Evolutionary conservation across 1,139 yeast genomes (phyloP), one percentile per base, ranked within the genome.

Genomic region (Hansenula anomala): DNA sequence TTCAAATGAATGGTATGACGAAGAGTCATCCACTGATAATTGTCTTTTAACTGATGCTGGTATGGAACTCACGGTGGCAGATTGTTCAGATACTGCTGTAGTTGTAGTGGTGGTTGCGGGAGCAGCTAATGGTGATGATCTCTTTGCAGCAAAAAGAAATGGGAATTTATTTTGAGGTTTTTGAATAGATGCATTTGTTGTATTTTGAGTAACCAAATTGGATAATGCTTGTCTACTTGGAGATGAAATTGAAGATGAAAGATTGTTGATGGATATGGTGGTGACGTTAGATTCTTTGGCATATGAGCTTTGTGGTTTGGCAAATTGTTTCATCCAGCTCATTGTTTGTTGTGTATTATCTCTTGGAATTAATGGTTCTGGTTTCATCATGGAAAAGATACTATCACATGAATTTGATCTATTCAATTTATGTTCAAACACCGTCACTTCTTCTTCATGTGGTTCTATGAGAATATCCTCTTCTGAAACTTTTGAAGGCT

Each of bases 321-420:
- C 34, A 33, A 52, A 46, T 37, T 44, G 43, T 19, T 39, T 50
- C 52, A 54, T 51, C 58, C 58, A 54, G 13, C 27, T 41, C 39
- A 52, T 41, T 2, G 55, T 51, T 29, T 51, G 56, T 15, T 50
- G 29, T 28, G 41, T 47, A n/a, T 48, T 43, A 33, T 49, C 51
- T 27, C 35, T 44, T 6, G 35, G 51, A 49, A 9, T 38, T 37
- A 13, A 42, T 25, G 19, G 52, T 36, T 52, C 45, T 1, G 50
- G 35, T 1, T 49, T 47, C 42, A 50, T 44, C 3, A 42, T 42
- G 7, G 55, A 48, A 36, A 54, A 54, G 6, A 54, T 48, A 27
- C 51, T 45, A 36, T 54, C 56, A 38, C 54, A 52, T 2, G 58
- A 54, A 33, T 50, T 54, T n/a, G 58, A 51, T 42, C 58, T 47